phyloP scores from a whole-genome alignment of 805 yeast genomes.

The Metschnikowia dekortorum region DNA sequence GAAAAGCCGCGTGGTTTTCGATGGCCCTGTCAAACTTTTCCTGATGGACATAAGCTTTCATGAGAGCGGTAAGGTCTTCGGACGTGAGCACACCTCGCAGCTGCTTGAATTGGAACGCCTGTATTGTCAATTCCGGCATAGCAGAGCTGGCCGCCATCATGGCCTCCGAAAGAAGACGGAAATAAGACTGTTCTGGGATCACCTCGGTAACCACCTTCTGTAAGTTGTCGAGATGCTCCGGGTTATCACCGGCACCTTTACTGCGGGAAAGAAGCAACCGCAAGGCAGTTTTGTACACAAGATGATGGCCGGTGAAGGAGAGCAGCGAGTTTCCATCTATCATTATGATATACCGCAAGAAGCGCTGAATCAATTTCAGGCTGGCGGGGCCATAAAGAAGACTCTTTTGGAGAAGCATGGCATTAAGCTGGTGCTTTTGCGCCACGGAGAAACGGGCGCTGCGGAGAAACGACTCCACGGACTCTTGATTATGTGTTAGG shows the following conservation, averaged over 20 bases:
- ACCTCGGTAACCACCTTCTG: not conserved
- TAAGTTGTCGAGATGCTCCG: not conserved
- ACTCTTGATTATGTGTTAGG: not conserved
- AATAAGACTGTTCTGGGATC: not conserved
- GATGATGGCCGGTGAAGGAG: slow-evolving; percentile 7
- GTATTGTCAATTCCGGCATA: not conserved
- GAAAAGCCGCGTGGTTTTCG: slow-evolving; percentile 30
- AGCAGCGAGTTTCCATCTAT: slow-evolving; percentile 21
- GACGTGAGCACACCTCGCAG: not conserved
- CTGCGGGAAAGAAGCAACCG: slow-evolving; percentile 10
- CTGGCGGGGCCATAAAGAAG: slow-evolving; percentile 13
- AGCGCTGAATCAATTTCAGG: slow-evolving; percentile 10
- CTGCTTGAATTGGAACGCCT: not conserved
- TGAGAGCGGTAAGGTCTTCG: slow-evolving; percentile 27
- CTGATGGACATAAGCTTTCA: slow-evolving; percentile 25
- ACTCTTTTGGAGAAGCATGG: slow-evolving; percentile 16
- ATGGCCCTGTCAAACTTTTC: slow-evolving; percentile 20
- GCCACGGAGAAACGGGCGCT: slow-evolving; percentile 9
- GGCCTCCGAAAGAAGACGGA: not conserved
- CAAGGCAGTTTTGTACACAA: slow-evolving; percentile 18
- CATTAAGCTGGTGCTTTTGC: slow-evolving; percentile 19
- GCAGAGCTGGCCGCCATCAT: not conserved
- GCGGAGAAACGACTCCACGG: slow-evolving; percentile 13
- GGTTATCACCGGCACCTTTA: not conserved
- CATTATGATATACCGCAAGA: slow-evolving; percentile 14